These are phyloP conservation scores for Pythium sukuiense DNA, from an alignment of 352 stramenopile species.

Conservation along the genomic window DNA sequence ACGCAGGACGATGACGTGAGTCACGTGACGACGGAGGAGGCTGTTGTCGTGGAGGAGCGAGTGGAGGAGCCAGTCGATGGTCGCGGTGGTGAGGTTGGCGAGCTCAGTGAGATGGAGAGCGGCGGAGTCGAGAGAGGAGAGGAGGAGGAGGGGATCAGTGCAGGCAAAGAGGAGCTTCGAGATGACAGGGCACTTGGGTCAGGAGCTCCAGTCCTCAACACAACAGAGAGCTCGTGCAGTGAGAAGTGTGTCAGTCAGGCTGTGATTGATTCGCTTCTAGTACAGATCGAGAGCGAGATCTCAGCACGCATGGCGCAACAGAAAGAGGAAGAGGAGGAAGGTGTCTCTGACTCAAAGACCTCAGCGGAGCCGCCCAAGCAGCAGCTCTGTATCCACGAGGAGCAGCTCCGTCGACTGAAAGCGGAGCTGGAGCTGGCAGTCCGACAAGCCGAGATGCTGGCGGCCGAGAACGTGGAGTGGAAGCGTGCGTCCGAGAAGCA, in stretches of 20 bases:
- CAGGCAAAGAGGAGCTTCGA: too few species aligned
- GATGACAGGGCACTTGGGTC: too few species aligned
- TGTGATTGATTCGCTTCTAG: neutral
- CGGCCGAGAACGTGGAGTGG: conserved; percentile 14
- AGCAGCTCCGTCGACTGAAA: conserved; percentile 3
- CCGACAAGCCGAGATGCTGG: conserved; percentile 7
- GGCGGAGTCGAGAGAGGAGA: neutral
- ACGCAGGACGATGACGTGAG: too few species aligned
- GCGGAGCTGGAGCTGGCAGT: neutral
- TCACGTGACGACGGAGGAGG: neutral
- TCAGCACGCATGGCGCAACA: neutral
- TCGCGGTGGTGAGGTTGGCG: neutral
- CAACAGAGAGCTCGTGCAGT: neutral
- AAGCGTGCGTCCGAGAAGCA: conserved; percentile 11
- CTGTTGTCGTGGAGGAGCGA: neutral
- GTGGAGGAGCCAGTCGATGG: neutral
- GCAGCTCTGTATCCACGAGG: neutral
- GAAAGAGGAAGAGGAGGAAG: neutral
- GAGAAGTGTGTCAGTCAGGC: neutral
- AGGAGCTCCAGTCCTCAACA: too few species aligned
- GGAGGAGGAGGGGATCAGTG: neutral
- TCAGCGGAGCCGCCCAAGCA: neutral
- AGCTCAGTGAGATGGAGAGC: neutral
- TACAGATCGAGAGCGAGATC: neutral
- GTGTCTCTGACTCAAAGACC: neutral